Evolutionary conservation across 2,329 filamentous ascomycete genomes (phyloP).

Genomic region (Fusarium stilboides): DNA sequence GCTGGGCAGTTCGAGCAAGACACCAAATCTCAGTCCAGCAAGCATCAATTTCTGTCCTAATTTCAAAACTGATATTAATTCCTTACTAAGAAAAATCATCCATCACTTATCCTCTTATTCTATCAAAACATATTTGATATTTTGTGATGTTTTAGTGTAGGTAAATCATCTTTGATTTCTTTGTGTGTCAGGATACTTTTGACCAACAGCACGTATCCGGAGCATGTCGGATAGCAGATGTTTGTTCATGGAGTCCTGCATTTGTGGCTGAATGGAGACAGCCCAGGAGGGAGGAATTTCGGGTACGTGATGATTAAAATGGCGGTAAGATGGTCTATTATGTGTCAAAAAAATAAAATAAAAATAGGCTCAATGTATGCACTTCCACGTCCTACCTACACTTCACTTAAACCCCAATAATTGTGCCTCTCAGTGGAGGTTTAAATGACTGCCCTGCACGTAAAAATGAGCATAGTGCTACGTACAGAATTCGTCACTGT

Average conservation of each 20-base stretch:
- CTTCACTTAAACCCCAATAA: background rate
- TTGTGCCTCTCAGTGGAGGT: background rate
- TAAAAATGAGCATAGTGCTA: constrained; percentile 13
- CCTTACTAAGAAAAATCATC: too few relatives aligned
- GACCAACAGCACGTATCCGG: background rate
- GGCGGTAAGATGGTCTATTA: background rate
- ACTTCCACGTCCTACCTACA: background rate
- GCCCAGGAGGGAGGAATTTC: background rate
- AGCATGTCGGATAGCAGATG: constrained; percentile 1
- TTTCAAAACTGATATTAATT: too few relatives aligned
- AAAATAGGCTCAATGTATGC: background rate
- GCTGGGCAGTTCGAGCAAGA: background rate
- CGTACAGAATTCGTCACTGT: constrained; percentile 13
- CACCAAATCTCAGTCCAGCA: background rate
- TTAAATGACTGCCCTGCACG: constrained; percentile 9
- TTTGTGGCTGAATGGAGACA: background rate
- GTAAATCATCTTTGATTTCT: too few relatives aligned
- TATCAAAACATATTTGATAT: too few relatives aligned
- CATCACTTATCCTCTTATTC: too few relatives aligned
- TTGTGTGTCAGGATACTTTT: too few relatives aligned
- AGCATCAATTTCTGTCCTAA: too few relatives aligned
- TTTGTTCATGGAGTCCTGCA: constrained; percentile 1
- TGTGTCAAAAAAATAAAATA: background rate
- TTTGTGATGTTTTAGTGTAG: too few relatives aligned
- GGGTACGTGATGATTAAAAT: background rate